Base-by-base conservation (phyloP, 2,329 filamentous ascomycete genomes). In the Pleomassaria siparia region DNA sequence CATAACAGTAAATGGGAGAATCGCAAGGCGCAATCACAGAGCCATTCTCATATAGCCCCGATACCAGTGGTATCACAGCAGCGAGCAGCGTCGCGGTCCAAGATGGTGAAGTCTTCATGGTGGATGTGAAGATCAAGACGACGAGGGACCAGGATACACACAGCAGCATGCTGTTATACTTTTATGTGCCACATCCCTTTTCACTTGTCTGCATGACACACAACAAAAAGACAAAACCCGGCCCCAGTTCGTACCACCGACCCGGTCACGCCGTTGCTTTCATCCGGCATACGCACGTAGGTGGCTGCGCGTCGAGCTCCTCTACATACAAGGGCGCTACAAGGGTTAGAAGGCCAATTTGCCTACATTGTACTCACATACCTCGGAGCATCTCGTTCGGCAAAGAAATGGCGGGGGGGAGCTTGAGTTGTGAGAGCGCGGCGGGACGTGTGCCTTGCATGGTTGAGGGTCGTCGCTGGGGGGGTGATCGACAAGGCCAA, bases 1-100 rank as follows among this genome's bases (percentile, higher is more conserved):
- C 85, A 53, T 83, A 77, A 62, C 85, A 88, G 69, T 87, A 88
- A 16, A 87, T 74, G 13, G 82, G 79, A 8, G 84, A 87, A 62
- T 86, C 81, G 69, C 85, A 88, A 1, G 85, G 84, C 2, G 84
- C 81, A 49, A 80, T 76, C 32, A 83, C 72, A 2, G 78, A 79
- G 55, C 82, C 84, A 66, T 86, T 83, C 55, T 74, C 72, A 65
- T 81, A 86, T 16, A 87, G 66, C 11, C 78, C 80, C 8, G 50
- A 43, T 8, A 56, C 55, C 49, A 64, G 55, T 50, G 60, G 65
- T 13, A 30, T 13, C 16, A 12, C 25, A 26, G 15, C 20, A 43
- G 18, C 28, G 26, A 26, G 9, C 24, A 40, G 28, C n/a, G 37
- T 24, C 13, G 22, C 13, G 8, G 15, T 40, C 18, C 4, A 22